Base-by-base conservation (phyloP, 108 stramenopile species). In the Asterionellopsis glacialis region DNA sequence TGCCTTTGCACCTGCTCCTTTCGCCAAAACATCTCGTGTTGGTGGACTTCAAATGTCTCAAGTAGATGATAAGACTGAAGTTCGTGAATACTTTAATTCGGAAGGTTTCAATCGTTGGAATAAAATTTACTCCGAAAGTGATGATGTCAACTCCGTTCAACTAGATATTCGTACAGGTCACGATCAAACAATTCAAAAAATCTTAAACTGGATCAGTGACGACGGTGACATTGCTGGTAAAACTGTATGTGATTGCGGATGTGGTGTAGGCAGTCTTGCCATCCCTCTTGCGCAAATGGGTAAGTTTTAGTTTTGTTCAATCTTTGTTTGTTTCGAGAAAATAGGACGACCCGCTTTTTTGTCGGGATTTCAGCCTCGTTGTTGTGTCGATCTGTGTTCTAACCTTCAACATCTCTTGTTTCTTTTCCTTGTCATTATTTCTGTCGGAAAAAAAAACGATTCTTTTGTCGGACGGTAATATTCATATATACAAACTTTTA, bases 61-160 rank as follows among this genome's bases (percentile, higher is more conserved):
- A 5, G 33, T 87, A 15, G 91, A 96, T 63, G 96, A 96, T 77
- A 96, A 97, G 79, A 81, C 92, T 23, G 96, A 97, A 75, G 97
- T 97, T 33, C 85, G 87, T 11, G 91, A 95, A 58, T 97, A 97
- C 74, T 97, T 97, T 89, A 97, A 97, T 73, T 89, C 88, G 53
- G 95, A 97, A 69, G 97, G 97, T n/a, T 97, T 97, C 84, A 93
- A 87, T 50, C 83, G 97, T 57, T 97, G 97, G 97, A 96, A 97
- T 69, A 97, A 97, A 67, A 95, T 95, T 56, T 95, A 95, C 67
- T 91, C 90, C 24, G 87, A 94, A 6, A 79, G 80, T 25, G 96
- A 95, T 69, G 96, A 97, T 44, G 94, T 97, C 38, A 97, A 97
- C 75, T 76, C 76, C 6, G 96, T 97, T 6, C 97, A 97, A 66